Percentiles rank a stretch among this genome's conserved stretches.
Evolutionary conservation across 192 early-diverging fungal genomes (phyloP).

Genomic region (Coemansia sp.): DNA sequence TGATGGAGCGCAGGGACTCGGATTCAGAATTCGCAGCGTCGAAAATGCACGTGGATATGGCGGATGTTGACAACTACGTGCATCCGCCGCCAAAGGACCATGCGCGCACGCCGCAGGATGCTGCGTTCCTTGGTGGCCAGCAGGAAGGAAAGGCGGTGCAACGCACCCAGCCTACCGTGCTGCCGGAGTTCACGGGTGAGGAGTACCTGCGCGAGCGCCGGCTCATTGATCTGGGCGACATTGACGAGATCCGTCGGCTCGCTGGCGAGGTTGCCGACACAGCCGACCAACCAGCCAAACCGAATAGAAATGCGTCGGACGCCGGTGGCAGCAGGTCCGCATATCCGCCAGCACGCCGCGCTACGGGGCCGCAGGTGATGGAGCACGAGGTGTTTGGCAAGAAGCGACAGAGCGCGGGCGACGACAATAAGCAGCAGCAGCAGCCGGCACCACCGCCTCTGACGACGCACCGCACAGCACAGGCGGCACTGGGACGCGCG

Average conservation of each 20-base stretch:
- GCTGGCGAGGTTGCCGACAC: not conserved
- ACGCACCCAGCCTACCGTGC: slow-evolving; percentile 14
- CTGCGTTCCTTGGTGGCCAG: slow-evolving; percentile 41
- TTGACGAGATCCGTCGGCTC: not conserved
- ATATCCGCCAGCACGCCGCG: slow-evolving; percentile 29
- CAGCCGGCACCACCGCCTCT: slow-evolving; percentile 10
- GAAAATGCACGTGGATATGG: slow-evolving; percentile 42
- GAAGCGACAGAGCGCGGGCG: not conserved
- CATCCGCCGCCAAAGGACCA: slow-evolving; percentile 36
- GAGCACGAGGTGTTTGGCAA: slow-evolving; percentile 46
- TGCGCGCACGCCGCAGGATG: slow-evolving; percentile 1
- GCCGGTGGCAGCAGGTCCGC: not conserved
- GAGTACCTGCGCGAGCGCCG: slow-evolving; percentile 42
- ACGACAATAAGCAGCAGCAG: not conserved
- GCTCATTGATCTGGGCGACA: slow-evolving; percentile 3
- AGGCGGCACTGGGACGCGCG: slow-evolving; percentile 15
- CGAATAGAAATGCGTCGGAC: not conserved
- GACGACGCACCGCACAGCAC: slow-evolving; percentile 18
- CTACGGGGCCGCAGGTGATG: slow-evolving; percentile 36
- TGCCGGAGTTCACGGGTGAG: slow-evolving; percentile 39
- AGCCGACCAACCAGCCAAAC: not conserved
- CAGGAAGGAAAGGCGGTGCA: slow-evolving; percentile 32
- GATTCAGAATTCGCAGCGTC: slow-evolving; percentile 40
- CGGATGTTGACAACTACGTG: slow-evolving; percentile 52
- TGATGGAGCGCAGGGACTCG: slow-evolving; percentile 35